Conservation (phyloP, 2,329 filamentous ascomycete genomes). For the Aspergillus fructus region DNA sequence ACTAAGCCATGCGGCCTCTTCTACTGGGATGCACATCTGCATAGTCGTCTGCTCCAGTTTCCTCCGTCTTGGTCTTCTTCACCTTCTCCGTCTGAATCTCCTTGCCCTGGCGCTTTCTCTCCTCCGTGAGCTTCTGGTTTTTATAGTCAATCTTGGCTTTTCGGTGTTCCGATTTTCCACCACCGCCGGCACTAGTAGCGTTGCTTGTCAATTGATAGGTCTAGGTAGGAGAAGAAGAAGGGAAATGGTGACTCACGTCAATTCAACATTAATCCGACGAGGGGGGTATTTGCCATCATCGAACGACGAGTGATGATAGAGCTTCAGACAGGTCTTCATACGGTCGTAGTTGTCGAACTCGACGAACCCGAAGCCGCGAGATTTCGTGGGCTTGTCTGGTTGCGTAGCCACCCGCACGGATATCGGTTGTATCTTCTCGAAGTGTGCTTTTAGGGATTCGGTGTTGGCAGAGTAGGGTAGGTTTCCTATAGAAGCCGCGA, state of each 20-base stretch:
- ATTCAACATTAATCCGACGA: conserved; percentile 85
- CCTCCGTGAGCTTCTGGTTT: conserved; percentile 78
- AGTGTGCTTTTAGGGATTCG: conserved; percentile 70
- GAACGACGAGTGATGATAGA: conserved; percentile 85
- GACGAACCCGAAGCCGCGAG: conserved; percentile 79
- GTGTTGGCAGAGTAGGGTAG: conserved; percentile 80
- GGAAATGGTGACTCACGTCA: conserved; percentile 64
- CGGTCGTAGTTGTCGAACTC: conserved; percentile 84
- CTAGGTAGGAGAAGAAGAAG: not conserved
- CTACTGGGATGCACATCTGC: conserved; percentile 47
- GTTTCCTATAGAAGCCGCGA: conserved; percentile 60
- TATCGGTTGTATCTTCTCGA: conserved; percentile 69
- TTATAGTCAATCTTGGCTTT: conserved; percentile 78
- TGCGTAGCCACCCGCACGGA: conserved; percentile 73
- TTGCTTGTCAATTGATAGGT: not conserved
- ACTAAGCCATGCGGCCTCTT: conserved; percentile 32
- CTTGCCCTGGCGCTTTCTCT: conserved; percentile 57
- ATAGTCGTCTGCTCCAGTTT: conserved; percentile 25
- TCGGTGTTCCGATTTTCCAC: conserved; percentile 73
- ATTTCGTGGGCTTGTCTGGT: conserved; percentile 60
- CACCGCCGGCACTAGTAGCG: conserved; percentile 66
- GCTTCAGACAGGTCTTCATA: conserved; percentile 89
- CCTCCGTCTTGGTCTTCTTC: conserved; percentile 25
- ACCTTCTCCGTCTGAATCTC: conserved; percentile 47
- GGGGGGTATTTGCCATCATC: conserved; percentile 54